Evolutionary conservation across 2,329 filamentous ascomycete genomes (phyloP), one percentile per base, ranked within the genome.

Genomic region (Shiraia bambusicola): DNA sequence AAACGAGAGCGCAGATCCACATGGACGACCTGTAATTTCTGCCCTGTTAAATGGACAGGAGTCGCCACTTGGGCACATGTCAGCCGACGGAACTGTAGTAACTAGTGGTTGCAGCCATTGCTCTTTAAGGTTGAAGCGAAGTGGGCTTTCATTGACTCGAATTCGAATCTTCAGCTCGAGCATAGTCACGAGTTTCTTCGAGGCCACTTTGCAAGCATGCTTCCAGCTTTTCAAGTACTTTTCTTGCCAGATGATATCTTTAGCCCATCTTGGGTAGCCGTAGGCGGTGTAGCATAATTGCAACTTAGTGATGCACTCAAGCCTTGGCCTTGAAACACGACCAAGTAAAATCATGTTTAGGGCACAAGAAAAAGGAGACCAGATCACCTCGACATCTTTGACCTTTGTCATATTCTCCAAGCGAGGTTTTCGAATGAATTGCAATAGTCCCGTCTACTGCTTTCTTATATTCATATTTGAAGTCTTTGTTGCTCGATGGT

Each of bases 211-310:
- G 42, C 61, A 63, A n/a, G 45, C 49, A 9, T 45, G 40, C 9
- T 25, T 47, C 63, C 62, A 64, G 32, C 50, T 49, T 10, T 35
- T 28, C 8, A 34, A 11, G 36, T 68, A 59, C 28, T 63, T 65
- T 2, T 54, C 43, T 19, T 59, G 56, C 57, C 54, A 67, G 9
- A 45, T 16, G 6, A 31, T 9, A 30, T 64, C 29, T 1, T 38
- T 6, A 10, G 15, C 27, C 3, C 10, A 14, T 7, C n/a, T 7
- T 6, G 63, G 60, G 19, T 39, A 22, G 17, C 60, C 59, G 35
- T 67, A 68, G 1, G 55, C 58, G 8, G 35, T 26, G 45, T 68
- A 67, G 32, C 64, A 49, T 7, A 69, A 40, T 13, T 66, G 45
- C 4, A 69, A 28, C 17, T 55, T 65, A 3, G 51, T 59, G 25